These are phyloP conservation scores for Citrus trifoliata DNA, from an alignment of 345 rosid species.

Conservation along the genomic window DNA sequence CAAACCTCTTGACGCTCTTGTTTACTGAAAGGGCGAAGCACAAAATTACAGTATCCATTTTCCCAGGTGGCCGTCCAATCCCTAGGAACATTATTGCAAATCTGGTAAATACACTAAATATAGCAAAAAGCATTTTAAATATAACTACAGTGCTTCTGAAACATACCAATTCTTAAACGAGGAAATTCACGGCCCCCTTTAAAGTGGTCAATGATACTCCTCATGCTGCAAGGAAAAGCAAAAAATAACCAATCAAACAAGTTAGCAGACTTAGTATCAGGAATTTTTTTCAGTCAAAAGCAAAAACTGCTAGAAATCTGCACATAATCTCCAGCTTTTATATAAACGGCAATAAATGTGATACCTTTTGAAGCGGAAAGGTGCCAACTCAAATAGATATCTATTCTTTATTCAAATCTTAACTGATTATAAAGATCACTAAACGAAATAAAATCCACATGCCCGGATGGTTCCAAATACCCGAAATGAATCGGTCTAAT, in stretches of 20 bases:
- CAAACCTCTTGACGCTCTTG: slow-evolving; percentile 79
- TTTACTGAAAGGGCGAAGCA: slow-evolving; percentile 67
- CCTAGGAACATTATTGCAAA: slow-evolving; percentile 41
- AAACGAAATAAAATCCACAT: not conserved
- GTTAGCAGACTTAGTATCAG: not conserved
- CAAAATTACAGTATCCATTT: slow-evolving; percentile 74
- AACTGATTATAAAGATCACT: too few relatives aligned
- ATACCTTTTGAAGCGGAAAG: not conserved
- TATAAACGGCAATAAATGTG: not conserved
- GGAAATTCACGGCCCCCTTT: slow-evolving; percentile 93
- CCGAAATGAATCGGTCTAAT: not conserved
- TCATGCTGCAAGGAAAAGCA: slow-evolving; percentile 57
- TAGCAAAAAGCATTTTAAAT: not conserved
- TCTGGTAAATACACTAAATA: not conserved
- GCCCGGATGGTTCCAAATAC: not conserved
- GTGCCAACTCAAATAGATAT: not conserved
- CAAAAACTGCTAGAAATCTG: not conserved
- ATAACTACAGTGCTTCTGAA: not conserved
- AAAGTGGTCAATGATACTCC: slow-evolving; percentile 77
- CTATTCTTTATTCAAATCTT: not conserved
- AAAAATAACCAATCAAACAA: slow-evolving; percentile 4
- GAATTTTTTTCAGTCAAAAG: not conserved
- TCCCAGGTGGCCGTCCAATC: slow-evolving; percentile 95
- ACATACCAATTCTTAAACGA: slow-evolving; percentile 83
- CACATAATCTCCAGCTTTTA: not conserved